Conservation (phyloP, 2,329 filamentous ascomycete species). For the Aspergillus sp. region DNA sequence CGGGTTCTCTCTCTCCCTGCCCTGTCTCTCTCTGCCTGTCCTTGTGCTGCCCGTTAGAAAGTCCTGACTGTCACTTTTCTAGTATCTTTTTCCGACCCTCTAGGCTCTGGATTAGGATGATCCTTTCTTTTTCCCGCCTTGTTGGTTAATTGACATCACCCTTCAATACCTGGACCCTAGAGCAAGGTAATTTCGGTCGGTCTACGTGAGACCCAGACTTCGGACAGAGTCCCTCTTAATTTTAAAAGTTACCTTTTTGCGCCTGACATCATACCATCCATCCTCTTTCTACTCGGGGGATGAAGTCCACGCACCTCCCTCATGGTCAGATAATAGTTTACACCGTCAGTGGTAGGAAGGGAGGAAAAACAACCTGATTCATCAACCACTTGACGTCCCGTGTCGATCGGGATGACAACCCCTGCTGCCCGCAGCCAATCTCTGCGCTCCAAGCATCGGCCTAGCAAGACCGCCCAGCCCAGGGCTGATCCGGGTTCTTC, state of each 20-base stretch:
- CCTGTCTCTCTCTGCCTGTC: too few relatives aligned
- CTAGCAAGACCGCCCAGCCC: conserved; percentile 1
- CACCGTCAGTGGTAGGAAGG: too few relatives aligned
- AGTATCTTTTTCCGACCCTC: neutral
- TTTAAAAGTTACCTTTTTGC: neutral
- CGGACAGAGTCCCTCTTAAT: neutral
- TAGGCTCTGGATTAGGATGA: neutral
- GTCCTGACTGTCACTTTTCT: neutral
- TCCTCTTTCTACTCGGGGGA: neutral
- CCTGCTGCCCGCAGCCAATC: conserved; percentile 15
- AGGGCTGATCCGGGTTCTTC: conserved; percentile 15
- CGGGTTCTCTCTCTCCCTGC: conserved; percentile 8
- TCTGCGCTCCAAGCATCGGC: neutral
- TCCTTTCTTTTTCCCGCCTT: neutral
- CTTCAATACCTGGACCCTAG: too few relatives aligned
- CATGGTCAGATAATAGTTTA: too few relatives aligned
- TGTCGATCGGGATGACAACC: conserved; percentile 20
- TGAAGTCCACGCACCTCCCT: neutral
- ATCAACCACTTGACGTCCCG: neutral
- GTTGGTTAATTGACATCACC: neutral
- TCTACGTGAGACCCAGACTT: neutral
- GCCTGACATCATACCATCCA: conserved; percentile 5
- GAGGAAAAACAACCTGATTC: neutral
- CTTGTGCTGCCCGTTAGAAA: too few relatives aligned
- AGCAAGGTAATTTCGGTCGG: neutral